Conservation (phyloP, 1,284 basidiomycete species). For the Golubevia sp. region DNA sequence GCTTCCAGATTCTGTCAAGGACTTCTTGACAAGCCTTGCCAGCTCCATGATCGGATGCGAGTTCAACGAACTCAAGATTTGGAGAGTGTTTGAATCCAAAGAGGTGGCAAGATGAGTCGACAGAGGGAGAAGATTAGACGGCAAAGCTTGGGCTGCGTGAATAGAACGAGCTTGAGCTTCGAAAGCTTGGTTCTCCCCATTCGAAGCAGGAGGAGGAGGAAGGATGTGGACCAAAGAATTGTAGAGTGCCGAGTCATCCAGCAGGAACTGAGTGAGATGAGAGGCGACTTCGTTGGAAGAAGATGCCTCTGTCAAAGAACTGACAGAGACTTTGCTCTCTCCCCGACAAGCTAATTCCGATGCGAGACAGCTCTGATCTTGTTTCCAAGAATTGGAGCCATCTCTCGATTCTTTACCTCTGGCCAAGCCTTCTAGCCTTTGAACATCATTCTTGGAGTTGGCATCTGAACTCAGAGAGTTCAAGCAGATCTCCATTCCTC, state of each 20-base stretch:
- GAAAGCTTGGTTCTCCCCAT: background rate
- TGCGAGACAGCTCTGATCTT: background rate
- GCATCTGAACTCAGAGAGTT: conserved; percentile 10
- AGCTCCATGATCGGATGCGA: background rate
- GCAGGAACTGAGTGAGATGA: too few species aligned
- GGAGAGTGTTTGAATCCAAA: background rate
- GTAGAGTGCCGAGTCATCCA: too few species aligned
- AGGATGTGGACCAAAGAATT: too few species aligned
- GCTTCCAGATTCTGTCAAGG: background rate
- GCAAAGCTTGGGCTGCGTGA: background rate
- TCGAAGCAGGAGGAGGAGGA: too few species aligned
- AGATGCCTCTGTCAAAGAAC: too few species aligned
- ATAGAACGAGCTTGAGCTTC: background rate
- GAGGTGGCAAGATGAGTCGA: background rate
- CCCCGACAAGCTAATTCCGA: background rate
- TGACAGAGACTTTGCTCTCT: too few species aligned
- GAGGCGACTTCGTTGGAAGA: too few species aligned
- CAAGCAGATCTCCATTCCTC: conserved; percentile 80
- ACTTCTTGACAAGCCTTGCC: background rate
- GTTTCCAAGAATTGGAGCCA: background rate
- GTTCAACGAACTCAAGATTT: background rate
- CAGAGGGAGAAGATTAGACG: background rate
- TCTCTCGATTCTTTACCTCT: background rate
- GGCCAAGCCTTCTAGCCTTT: conserved; percentile 12
- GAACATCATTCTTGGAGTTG: conserved; percentile 8